Evolutionary conservation across 2,329 filamentous ascomycete genomes (phyloP).

Genomic region (Cyphellophora attinorum): DNA sequence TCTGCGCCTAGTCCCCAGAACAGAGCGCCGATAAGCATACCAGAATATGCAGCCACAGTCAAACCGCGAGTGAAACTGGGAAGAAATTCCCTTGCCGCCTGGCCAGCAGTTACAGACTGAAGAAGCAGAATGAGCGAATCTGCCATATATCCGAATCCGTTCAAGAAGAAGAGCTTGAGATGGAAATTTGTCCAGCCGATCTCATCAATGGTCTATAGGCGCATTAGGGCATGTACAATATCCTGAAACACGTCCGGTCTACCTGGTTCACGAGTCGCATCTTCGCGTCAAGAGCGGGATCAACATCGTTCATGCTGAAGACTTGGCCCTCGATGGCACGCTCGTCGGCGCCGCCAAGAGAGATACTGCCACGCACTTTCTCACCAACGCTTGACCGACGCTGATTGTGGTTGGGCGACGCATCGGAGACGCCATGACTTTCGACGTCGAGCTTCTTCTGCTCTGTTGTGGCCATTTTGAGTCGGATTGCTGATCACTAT

Average conservation of each 20-base stretch:
- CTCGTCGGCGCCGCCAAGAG: conserved; percentile 6
- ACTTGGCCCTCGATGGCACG: conserved; percentile 13
- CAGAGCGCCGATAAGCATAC: conserved; percentile 36
- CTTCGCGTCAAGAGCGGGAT: conserved; percentile 29
- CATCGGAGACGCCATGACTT: neutral
- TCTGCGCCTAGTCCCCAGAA: conserved; percentile 63
- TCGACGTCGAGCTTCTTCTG: neutral
- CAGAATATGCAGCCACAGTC: conserved; percentile 31
- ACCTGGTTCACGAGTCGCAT: conserved; percentile 28
- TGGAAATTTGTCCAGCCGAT: conserved; percentile 54
- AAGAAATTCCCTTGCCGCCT: conserved; percentile 15
- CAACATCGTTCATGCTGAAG: conserved; percentile 20
- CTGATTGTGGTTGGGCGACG: too few species aligned
- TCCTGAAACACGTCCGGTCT: neutral
- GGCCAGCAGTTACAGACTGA: conserved; percentile 14
- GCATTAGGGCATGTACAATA: neutral
- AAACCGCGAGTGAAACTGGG: conserved; percentile 18
- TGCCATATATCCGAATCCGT: conserved; percentile 46
- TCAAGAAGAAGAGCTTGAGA: conserved; percentile 51
- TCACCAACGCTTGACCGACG: neutral
- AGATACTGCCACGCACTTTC: conserved; percentile 11
- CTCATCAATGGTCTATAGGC: conserved; percentile 37
- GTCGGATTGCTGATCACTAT: too few species aligned
- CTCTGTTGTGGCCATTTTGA: too few species aligned
- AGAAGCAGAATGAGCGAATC: conserved; percentile 25